Evolutionary conservation across 352 stramenopile species (phyloP).

Genomic region (Globisporangium cederbergense): DNA sequence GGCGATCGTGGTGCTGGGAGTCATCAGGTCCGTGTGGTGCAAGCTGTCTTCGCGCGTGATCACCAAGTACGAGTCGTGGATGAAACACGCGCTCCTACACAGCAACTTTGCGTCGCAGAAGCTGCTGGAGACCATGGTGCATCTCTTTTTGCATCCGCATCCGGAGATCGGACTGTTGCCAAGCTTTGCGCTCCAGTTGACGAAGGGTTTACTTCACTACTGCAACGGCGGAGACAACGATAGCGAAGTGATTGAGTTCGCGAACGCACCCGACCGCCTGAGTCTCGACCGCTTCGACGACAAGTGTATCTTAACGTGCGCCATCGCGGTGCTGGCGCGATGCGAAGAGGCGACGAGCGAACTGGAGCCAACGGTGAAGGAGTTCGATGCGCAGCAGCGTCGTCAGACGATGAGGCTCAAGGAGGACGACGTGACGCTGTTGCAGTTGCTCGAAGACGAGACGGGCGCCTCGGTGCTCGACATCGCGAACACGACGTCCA

Average conservation of each 20-base stretch:
- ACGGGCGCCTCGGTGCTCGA: conserved; percentile 26
- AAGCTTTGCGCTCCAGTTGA: conserved; percentile 26
- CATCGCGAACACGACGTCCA: conserved; percentile 15
- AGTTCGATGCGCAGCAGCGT: conserved; percentile 32
- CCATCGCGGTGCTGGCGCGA: conserved; percentile 25
- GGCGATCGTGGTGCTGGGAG: conserved; percentile 14
- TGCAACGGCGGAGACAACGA: conserved; percentile 29
- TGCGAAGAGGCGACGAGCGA: conserved; percentile 30
- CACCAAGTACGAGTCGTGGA: conserved; percentile 25
- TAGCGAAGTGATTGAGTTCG: conserved; percentile 7
- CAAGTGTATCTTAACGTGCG: conserved; percentile 33
- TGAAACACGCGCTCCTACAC: conserved; percentile 22
- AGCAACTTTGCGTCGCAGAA: conserved; percentile 19
- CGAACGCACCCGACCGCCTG: conserved; percentile 16
- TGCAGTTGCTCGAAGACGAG: conserved; percentile 40
- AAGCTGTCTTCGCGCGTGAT: conserved; percentile 19
- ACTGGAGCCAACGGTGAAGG: conserved; percentile 30
- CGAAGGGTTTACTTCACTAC: conserved; percentile 30
- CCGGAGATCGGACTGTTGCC: conserved; percentile 16
- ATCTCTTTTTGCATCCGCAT: conserved; percentile 33
- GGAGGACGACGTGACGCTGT: conserved; percentile 30
- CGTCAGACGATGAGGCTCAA: conserved; percentile 36
- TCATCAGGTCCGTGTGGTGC: conserved; percentile 20
- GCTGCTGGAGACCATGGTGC: conserved; percentile 30
- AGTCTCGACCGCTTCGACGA: conserved; percentile 24